These are phyloP conservation scores for Hansenula sp. DNA, from an alignment of 1,139 yeast genomes.

Conservation along the genomic window DNA sequence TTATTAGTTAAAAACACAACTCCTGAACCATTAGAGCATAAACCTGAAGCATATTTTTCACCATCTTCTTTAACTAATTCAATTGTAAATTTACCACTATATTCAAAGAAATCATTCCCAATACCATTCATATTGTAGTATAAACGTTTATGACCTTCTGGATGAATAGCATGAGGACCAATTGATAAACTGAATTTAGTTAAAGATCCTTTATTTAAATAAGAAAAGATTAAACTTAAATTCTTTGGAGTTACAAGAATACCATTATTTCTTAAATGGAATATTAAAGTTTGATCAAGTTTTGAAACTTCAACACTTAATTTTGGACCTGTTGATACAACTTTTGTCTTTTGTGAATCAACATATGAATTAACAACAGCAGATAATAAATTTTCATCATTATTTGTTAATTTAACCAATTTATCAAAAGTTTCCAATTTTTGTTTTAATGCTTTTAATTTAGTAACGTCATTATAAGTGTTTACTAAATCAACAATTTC, in stretches of 20 bases:
- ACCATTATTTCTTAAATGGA: conserved; percentile 1
- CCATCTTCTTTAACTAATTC: conserved; percentile 1
- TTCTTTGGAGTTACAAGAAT: conserved; percentile 2
- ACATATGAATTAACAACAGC: background rate
- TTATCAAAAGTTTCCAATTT: background rate
- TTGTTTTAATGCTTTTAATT: background rate
- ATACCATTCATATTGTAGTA: conserved; percentile 1
- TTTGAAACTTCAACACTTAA: background rate
- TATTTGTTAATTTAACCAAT: background rate
- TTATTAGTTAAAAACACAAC: background rate
- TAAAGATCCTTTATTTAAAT: too few relatives aligned
- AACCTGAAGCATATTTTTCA: background rate
- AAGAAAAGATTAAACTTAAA: background rate
- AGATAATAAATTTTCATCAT: conserved; percentile 1
- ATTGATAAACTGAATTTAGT: conserved; percentile 2
- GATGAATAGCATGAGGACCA: conserved; percentile 5
- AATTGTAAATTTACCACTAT: background rate
- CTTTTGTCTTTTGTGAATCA: background rate
- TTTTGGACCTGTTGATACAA: background rate
- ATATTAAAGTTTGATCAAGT: background rate
- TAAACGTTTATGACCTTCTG: conserved; percentile 4
- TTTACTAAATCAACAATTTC: conserved; percentile 2
- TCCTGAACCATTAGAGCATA: conserved; percentile 1
- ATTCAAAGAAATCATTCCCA: background rate
- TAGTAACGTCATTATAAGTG: conserved; percentile 1